Percentiles rank a stretch among this genome's conserved stretches.
These are phyloP conservation scores for Boletales sp. DNA, from an alignment of 768 basidiomycete genomes.

Conservation along the genomic window DNA sequence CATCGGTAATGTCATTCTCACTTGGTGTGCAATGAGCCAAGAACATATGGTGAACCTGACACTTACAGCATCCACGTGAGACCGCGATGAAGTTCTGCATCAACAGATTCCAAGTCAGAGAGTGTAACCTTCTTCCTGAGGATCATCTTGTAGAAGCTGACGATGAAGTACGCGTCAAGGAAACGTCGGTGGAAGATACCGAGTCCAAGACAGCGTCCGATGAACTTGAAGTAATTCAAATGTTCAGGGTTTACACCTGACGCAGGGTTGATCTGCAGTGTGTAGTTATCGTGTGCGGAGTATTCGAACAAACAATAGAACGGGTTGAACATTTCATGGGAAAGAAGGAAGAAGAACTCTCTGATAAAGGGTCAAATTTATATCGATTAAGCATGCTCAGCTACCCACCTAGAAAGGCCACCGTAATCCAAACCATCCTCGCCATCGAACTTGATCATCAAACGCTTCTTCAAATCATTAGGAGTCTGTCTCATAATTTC, in stretches of 20 bases:
- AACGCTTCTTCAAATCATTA: conserved; percentile 94
- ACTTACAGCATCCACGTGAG: conserved; percentile 98
- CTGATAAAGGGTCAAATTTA: conserved; percentile 38
- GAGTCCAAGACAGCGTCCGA: conserved; percentile 90
- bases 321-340: conserved; percentile 99
- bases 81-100: conserved; percentile 90
- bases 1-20: conserved; percentile 96
- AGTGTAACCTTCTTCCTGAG: conserved; percentile 95
- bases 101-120: conserved; percentile 93
- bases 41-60: conserved; percentile 9
- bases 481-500: conserved; percentile 99
- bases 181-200: conserved; percentile 99
- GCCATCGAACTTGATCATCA: conserved; percentile 99
- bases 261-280: conserved; percentile 97
- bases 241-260: conserved; percentile 99
- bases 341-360: conserved; percentile 99
- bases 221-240: conserved; percentile 99
- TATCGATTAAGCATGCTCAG: background rate
- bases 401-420: conserved; percentile 83
- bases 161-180: conserved; percentile 98
- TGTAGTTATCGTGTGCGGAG: conserved; percentile 99
- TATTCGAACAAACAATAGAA: conserved; percentile 99
- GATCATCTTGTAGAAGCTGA: conserved; percentile 99
- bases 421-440: conserved; percentile 99
- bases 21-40: conserved; percentile 38